Conservation (phyloP, 352 stramenopile genomes). For the Globisporangium camurandrum region DNA sequence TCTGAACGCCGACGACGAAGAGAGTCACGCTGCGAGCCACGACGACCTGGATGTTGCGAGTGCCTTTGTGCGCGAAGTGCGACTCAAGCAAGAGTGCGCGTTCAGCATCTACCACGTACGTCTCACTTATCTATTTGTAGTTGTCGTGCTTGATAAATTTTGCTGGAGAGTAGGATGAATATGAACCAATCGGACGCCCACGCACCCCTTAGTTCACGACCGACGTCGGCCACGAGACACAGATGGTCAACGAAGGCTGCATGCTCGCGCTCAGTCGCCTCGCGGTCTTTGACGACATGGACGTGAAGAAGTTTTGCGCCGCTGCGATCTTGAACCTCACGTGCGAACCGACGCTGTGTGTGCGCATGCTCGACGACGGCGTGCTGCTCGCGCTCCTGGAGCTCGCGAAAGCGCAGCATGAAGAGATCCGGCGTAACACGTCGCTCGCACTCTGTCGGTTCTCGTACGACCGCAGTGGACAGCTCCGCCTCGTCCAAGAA, state of each 20-base stretch:
- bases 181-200: no score
- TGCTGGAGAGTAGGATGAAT: no score
- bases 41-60: constrained; percentile 34
- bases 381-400: constrained; percentile 63
- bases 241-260: constrained; percentile 69
- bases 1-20: constrained; percentile 35
- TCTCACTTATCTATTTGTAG: no score
- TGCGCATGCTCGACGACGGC: constrained; percentile 67
- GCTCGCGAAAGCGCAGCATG: constrained; percentile 68
- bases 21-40: constrained; percentile 41
- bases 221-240: constrained; percentile 48
- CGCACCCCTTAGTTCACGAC: constrained; percentile 41
- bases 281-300: constrained; percentile 69
- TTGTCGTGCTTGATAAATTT: no score
- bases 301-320: constrained; percentile 78
- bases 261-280: constrained; percentile 69
- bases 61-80: constrained; percentile 43
- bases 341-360: constrained; percentile 33
- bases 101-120: constrained; percentile 76
- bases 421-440: constrained; percentile 78
- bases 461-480: constrained; percentile 63
- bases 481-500: constrained; percentile 72
- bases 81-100: constrained; percentile 71
- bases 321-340: constrained; percentile 77
- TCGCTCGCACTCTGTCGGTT: constrained; percentile 79